Evolutionary conservation across 163 green algal species (phyloP), one percentile per base, ranked within the genome.

Genomic region (Trebouxiophyceae sp.): DNA sequence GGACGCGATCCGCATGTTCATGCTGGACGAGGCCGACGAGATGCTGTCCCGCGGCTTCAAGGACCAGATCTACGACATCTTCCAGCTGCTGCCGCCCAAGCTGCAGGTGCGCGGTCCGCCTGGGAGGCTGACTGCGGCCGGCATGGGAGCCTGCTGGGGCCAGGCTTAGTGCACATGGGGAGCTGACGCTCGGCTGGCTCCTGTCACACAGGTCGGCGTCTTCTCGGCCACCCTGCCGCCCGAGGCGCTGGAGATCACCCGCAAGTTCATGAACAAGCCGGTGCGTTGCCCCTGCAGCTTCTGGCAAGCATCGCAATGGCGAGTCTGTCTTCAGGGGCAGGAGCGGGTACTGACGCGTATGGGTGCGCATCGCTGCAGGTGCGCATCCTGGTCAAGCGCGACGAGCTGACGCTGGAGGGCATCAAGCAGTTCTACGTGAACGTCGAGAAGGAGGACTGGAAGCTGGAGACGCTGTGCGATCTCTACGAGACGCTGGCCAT

Each of bases 21-120:
- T 91, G 55, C 89, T 99, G 69, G 95, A 99, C 60, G 95, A 99
- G 90, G 94, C 94, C 30, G 95, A 99, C 74, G 95, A 99, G 85
- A 99, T 99, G 95, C 86, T 99, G 28, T 96, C 84, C 55, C 86
- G 95, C 67, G 95, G 95, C 61, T 99, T 99, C 89, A 99, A 99
- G 89, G 94, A 99, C 80, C 94, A 99, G 84, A 99, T 99, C 72
- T 99, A 99, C 76, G 95, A 99, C 88, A 99, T 99, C 82, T 99
- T 99, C 87, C 94, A 98, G 87, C 88, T 98, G 74, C 86, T 99
- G 77, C 95, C 95, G n/a, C 86, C 89, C 63, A 99, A 98, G 89
- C 88, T 99, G 60, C 94, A 99, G 88, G 86, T 95, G 39, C 39
- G 39, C 39, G 8, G 39, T 50, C 12, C 8, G 12, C 16, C 39